These are phyloP conservation scores for Aspergillus panamensis DNA, from an alignment of 495 filamentous ascomycete genomes.

Conservation along the genomic window DNA sequence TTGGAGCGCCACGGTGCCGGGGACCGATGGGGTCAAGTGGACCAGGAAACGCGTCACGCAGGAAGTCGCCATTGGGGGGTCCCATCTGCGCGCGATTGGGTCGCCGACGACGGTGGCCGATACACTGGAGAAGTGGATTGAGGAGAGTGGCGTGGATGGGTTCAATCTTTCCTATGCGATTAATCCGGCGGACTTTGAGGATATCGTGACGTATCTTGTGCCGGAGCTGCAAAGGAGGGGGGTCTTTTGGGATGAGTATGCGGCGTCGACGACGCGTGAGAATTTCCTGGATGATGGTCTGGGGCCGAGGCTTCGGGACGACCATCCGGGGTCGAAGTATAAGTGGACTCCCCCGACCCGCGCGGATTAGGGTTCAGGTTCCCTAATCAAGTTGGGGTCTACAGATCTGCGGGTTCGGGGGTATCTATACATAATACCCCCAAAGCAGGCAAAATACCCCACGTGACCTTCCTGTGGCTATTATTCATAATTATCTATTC, in stretches of 20 bases:
- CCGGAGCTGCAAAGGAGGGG: conserved; percentile 46
- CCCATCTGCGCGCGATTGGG: conserved; percentile 51
- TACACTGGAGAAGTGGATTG: conserved; percentile 57
- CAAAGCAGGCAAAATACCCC: no score
- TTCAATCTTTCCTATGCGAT: conserved; percentile 60
- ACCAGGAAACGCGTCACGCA: conserved; percentile 58
- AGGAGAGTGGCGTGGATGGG: conserved; percentile 58
- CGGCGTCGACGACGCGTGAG: conserved; percentile 44
- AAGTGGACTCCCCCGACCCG: no score
- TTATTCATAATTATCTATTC: no score
- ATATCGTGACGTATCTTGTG: conserved; percentile 49
- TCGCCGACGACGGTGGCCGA: conserved; percentile 56
- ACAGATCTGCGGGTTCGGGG: no score
- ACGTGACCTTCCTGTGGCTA: no score
- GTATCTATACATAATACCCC: no score
- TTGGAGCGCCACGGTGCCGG: conserved; percentile 28
- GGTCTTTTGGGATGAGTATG: conserved; percentile 46
- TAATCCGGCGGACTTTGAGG: conserved; percentile 58
- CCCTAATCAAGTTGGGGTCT: no score
- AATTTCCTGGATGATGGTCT: conserved; percentile 26
- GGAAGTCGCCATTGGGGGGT: conserved; percentile 57
- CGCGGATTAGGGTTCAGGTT: no score
- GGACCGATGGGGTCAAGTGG: conserved; percentile 51
- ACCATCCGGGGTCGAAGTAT: conserved; percentile 5
- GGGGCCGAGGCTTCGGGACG: conserved; percentile 1